Conservation (phyloP, 352 stramenopile genomes). For the Saprolegnia parasitica region DNA sequence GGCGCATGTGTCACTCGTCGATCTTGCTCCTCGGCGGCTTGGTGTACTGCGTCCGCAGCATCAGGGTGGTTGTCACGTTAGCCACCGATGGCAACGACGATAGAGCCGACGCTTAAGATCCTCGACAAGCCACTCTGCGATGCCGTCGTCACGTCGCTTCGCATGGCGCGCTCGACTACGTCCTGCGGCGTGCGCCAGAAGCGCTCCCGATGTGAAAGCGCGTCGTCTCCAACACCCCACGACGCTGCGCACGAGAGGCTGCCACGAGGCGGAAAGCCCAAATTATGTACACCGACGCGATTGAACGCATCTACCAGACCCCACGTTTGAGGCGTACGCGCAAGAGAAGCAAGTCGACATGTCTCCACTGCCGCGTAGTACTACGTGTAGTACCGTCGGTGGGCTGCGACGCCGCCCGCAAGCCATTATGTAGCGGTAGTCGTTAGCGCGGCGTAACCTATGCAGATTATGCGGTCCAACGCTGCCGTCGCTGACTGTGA, state of each 20-base stretch:
- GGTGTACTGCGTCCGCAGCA: conserved; percentile 97
- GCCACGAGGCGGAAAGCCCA: too few species aligned
- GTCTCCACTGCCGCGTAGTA: too few species aligned
- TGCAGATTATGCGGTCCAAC: too few species aligned
- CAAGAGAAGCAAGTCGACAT: too few species aligned
- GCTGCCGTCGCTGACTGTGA: too few species aligned
- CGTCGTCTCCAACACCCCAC: conserved; percentile 97
- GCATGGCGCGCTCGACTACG: conserved; percentile 97
- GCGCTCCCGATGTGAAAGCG: conserved; percentile 99
- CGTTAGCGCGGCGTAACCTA: too few species aligned
- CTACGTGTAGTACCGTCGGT: too few species aligned
- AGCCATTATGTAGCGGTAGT: too few species aligned
- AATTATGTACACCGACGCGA: too few species aligned
- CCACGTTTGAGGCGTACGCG: too few species aligned
- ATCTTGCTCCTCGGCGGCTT: conserved; percentile 94
- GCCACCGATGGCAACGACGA: conserved; percentile 61
- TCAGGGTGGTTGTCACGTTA: conserved; percentile 83
- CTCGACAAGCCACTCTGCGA: conserved; percentile 93
- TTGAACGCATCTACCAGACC: too few species aligned
- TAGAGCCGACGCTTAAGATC: conserved; percentile 81
- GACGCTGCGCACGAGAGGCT: conserved; percentile 96
- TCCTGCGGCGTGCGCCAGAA: conserved; percentile 94
- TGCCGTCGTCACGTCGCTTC: conserved; percentile 95
- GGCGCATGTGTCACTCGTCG: conserved; percentile 97
- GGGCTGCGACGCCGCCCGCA: too few species aligned